A percentile compares a stretch with the other conserved stretches of the same genome.
Evolutionary conservation across 352 stramenopile genomes (phyloP).

Genomic region (Globisporangium parvum): DNA sequence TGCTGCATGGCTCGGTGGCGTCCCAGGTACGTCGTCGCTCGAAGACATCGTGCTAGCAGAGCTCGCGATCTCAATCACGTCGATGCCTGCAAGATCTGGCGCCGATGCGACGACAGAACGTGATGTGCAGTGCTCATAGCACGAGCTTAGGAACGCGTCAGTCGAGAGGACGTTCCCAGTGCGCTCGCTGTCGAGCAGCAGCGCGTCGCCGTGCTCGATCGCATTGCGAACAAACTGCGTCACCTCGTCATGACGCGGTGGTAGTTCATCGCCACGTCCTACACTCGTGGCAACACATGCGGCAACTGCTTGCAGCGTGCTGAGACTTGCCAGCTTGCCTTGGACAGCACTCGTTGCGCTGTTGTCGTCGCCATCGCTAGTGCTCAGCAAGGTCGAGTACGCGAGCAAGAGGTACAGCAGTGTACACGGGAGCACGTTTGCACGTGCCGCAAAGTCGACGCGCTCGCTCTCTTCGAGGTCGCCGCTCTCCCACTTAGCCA

Average conservation of each 20-base stretch:
- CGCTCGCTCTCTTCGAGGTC: conserved; percentile 5
- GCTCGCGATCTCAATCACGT: neutral
- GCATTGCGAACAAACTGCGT: neutral
- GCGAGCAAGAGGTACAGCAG: conserved; percentile 42
- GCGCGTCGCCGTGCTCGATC: conserved; percentile 2
- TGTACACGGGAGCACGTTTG: conserved; percentile 27
- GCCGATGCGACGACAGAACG: neutral
- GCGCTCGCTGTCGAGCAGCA: neutral
- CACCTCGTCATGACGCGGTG: neutral
- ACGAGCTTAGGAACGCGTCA: neutral
- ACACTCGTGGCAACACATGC: neutral
- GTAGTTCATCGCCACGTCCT: neutral
- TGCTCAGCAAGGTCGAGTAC: conserved; percentile 6
- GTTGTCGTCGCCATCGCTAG: neutral
- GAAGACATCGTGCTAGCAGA: neutral
- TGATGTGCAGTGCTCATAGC: neutral
- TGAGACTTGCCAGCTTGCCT: neutral
- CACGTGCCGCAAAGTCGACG: conserved; percentile 34
- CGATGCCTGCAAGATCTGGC: neutral
- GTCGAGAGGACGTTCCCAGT: neutral
- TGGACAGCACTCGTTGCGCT: neutral
- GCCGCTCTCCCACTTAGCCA: conserved; percentile 21
- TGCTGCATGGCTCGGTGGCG: neutral
- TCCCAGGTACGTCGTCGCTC: neutral
- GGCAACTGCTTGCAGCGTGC: neutral